These are phyloP conservation scores for Starmerella powellii DNA, from an alignment of 805 yeast species.

Conservation along the genomic window DNA sequence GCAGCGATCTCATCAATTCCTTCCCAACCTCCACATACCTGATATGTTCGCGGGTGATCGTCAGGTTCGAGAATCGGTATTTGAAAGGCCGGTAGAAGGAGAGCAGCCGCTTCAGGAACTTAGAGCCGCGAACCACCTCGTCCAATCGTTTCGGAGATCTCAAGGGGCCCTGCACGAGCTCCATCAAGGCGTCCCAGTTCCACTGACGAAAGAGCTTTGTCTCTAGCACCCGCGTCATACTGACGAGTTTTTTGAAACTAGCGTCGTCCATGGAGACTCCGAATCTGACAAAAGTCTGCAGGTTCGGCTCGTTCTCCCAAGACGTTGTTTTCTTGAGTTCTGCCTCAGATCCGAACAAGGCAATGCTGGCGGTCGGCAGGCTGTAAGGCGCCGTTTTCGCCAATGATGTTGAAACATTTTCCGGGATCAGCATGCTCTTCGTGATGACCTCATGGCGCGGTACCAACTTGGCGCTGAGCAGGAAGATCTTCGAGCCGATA, in stretches of 20 bases:
- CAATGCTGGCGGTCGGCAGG: slow-evolving; percentile 28
- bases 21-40: slow-evolving; percentile 63
- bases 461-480: slow-evolving; percentile 41
- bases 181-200: slow-evolving; percentile 71
- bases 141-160: slow-evolving; percentile 58
- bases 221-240: slow-evolving; percentile 56
- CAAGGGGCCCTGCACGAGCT: slow-evolving; percentile 76
- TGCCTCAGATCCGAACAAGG: slow-evolving; percentile 39
- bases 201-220: slow-evolving; percentile 72
- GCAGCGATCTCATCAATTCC: slow-evolving; percentile 53
- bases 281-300: slow-evolving; percentile 24
- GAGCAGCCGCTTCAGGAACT: slow-evolving; percentile 69
- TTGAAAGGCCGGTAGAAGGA: slow-evolving; percentile 90
- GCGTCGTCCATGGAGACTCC: slow-evolving; percentile 46
- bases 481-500: slow-evolving; percentile 50
- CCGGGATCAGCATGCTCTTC: slow-evolving; percentile 21
- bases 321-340: slow-evolving; percentile 4
- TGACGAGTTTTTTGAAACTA: slow-evolving; percentile 52
- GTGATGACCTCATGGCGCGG: slow-evolving; percentile 31
- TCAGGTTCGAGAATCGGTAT: slow-evolving; percentile 53
- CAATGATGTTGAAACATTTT: slow-evolving; percentile 9
- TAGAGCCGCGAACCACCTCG: slow-evolving; percentile 65
- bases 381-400: slow-evolving; percentile 12
- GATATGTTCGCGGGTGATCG: slow-evolving; percentile 38
- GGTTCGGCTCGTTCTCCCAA: slow-evolving; percentile 5